These are phyloP conservation scores for Sclerospora graminicola DNA, from an alignment of 352 stramenopile genomes.

Conservation along the genomic window DNA sequence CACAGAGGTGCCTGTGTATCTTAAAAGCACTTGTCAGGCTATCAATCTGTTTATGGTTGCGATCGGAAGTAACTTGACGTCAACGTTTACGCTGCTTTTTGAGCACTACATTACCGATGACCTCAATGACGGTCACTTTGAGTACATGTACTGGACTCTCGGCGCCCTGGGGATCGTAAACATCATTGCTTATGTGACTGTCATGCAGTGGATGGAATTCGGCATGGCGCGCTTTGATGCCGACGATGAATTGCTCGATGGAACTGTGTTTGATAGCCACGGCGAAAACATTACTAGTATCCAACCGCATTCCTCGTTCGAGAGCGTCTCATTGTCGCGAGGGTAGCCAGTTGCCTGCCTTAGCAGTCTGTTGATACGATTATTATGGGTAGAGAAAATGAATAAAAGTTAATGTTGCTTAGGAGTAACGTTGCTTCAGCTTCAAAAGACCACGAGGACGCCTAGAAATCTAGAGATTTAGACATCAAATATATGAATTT, in stretches of 20 bases:
- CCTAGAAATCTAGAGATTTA: no score
- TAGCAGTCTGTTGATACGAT: slow-evolving; percentile 25
- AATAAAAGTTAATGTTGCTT: slow-evolving; percentile 16
- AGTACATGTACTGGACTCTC: slow-evolving; percentile 87
- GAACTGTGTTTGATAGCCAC: slow-evolving; percentile 44
- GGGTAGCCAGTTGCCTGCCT: slow-evolving; percentile 12
- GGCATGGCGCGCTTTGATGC: slow-evolving; percentile 70
- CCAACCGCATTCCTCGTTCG: slow-evolving; percentile 62
- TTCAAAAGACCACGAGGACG: no score
- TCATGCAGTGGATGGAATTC: slow-evolving; percentile 86
- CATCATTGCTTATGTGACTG: slow-evolving; percentile 54
- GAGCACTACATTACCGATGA: slow-evolving; percentile 59
- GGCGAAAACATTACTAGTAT: slow-evolving; percentile 60
- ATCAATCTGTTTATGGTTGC: slow-evolving; percentile 85
- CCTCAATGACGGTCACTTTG: slow-evolving; percentile 75
- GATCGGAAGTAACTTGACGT: slow-evolving; percentile 84
- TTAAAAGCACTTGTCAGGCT: slow-evolving; percentile 82
- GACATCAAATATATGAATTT: no score
- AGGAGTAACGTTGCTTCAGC: neutral
- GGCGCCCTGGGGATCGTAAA: slow-evolving; percentile 64
- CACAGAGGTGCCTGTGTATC: slow-evolving; percentile 76
- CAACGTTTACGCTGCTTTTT: slow-evolving; percentile 82
- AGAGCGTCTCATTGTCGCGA: slow-evolving; percentile 60
- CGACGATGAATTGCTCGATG: slow-evolving; percentile 55
- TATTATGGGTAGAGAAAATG: slow-evolving; percentile 23